phyloP scores from a whole-genome alignment of 208 protist species.

The Acanthamoeba healyi region DNA sequence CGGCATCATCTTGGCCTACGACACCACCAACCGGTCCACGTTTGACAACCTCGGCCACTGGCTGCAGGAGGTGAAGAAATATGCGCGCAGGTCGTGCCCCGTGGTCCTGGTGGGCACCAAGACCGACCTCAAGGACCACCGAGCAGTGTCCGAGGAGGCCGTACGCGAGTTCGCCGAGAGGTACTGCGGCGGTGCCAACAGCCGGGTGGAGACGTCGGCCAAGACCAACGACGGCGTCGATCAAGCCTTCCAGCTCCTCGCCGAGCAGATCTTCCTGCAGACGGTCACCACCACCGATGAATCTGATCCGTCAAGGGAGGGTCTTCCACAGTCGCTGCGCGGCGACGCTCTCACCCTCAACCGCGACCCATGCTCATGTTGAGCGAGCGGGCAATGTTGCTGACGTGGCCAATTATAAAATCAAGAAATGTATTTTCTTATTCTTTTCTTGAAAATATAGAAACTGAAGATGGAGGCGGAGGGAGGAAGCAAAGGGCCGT shows the following conservation, averaged over 20 bases:
- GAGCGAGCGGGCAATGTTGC: too few relatives aligned
- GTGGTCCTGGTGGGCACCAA: constrained; percentile 95
- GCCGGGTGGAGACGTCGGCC: constrained; percentile 91
- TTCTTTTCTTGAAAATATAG: too few relatives aligned
- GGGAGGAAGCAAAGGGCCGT: too few relatives aligned
- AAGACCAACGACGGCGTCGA: constrained; percentile 90
- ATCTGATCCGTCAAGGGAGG: too few relatives aligned
- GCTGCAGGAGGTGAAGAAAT: constrained; percentile 93
- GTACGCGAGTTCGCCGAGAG: constrained; percentile 88
- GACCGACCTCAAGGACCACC: constrained; percentile 90
- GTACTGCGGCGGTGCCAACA: constrained; percentile 93
- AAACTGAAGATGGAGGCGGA: too few relatives aligned
- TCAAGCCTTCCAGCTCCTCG: constrained; percentile 89
- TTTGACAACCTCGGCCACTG: constrained; percentile 92
- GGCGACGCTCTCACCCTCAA: too few relatives aligned
- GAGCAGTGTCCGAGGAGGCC: constrained; percentile 77
- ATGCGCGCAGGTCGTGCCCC: constrained; percentile 92
- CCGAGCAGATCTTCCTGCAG: constrained; percentile 84
- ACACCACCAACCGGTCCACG: constrained; percentile 91
- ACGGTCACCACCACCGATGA: too few relatives aligned
- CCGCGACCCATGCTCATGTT: too few relatives aligned
- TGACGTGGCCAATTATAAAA: too few relatives aligned
- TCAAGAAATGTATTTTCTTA: too few relatives aligned
- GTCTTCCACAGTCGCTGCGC: too few relatives aligned
- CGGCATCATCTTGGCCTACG: constrained; percentile 94